A percentile compares a stretch with the other conserved stretches of the same genome.
Conservation (phyloP, 2,329 filamentous ascomycete species). For the Xylariales sp. region DNA sequence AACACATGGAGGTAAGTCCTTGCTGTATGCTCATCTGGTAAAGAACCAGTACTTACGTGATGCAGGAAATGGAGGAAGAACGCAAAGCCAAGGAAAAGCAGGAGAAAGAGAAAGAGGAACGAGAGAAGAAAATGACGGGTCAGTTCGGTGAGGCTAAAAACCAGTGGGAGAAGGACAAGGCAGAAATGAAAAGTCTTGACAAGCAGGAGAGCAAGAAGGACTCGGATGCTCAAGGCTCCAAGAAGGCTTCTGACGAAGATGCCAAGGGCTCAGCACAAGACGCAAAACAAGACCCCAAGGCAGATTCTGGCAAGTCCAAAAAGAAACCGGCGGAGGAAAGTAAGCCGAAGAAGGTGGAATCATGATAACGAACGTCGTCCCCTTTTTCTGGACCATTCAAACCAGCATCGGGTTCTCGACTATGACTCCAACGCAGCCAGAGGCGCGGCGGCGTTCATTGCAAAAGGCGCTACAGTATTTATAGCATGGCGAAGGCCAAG, state of each 20-base stretch:
- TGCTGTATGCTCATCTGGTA: too few species aligned
- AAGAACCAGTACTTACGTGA: not conserved
- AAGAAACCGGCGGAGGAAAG: constrained; percentile 8
- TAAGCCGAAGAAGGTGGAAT: constrained; percentile 3
- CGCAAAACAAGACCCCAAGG: constrained; percentile 11
- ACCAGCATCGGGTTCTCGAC: not conserved
- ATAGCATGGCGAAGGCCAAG: too few species aligned
- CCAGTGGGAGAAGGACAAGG: constrained; percentile 90
- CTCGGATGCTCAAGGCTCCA: constrained; percentile 20
- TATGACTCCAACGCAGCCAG: not conserved
- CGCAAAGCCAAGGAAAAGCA: constrained; percentile 74
- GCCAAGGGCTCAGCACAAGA: constrained; percentile 11
- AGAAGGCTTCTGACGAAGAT: constrained; percentile 7
- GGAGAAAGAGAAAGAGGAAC: constrained; percentile 68
- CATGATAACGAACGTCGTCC: not conserved
- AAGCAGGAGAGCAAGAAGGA: constrained; percentile 49
- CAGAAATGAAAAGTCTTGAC: constrained; percentile 66
- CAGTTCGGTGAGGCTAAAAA: constrained; percentile 70
- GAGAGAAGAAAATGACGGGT: constrained; percentile 72
- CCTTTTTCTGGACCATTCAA: not conserved
- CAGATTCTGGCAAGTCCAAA: constrained; percentile 15
- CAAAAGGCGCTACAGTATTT: too few species aligned
- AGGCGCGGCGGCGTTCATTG: too few species aligned
- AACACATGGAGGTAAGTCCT: constrained; percentile 82
- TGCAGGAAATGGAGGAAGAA: constrained; percentile 87